Evolutionary conservation across 768 basidiomycete species (phyloP).

Genomic region (Harrya chromipes): DNA sequence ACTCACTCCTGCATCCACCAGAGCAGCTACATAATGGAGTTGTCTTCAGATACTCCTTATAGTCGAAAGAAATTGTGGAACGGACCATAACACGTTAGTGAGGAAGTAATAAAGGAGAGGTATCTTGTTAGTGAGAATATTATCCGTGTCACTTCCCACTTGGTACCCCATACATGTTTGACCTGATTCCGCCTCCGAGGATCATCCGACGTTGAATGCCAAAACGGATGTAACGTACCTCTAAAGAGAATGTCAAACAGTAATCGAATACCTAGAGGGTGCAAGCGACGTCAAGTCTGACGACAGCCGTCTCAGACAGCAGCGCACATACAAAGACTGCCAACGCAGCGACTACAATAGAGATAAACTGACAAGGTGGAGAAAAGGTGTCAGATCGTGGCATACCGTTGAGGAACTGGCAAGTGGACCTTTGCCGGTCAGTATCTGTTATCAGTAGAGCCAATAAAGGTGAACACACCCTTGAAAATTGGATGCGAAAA

Average conservation of each 20-base stretch:
- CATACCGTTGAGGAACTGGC: constrained; percentile 21
- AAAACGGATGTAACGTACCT: constrained; percentile 10
- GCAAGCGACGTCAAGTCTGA: background rate
- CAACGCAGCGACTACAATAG: constrained; percentile 17
- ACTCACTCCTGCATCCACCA: constrained; percentile 6
- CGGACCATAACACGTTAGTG: constrained; percentile 18
- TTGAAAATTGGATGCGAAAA: constrained; percentile 18
- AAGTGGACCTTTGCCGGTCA: background rate
- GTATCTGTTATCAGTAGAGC: background rate
- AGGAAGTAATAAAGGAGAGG: constrained; percentile 20
- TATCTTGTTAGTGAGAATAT: constrained; percentile 29
- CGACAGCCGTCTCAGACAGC: background rate
- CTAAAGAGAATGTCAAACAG: constrained; percentile 20
- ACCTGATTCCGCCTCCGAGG: constrained; percentile 15
- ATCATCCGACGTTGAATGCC: background rate
- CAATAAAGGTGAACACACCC: constrained; percentile 8
- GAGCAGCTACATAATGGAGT: constrained; percentile 2
- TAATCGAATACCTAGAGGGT: constrained; percentile 19
- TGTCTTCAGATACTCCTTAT: background rate
- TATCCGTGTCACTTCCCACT: constrained; percentile 21
- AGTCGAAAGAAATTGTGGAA: background rate
- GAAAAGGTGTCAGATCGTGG: background rate
- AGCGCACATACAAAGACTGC: constrained; percentile 13
- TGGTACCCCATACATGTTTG: constrained; percentile 22
- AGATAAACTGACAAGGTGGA: background rate